Base-by-base conservation (phyloP, 306 rosid genomes). In the Ziziphus jujuba region DNA sequence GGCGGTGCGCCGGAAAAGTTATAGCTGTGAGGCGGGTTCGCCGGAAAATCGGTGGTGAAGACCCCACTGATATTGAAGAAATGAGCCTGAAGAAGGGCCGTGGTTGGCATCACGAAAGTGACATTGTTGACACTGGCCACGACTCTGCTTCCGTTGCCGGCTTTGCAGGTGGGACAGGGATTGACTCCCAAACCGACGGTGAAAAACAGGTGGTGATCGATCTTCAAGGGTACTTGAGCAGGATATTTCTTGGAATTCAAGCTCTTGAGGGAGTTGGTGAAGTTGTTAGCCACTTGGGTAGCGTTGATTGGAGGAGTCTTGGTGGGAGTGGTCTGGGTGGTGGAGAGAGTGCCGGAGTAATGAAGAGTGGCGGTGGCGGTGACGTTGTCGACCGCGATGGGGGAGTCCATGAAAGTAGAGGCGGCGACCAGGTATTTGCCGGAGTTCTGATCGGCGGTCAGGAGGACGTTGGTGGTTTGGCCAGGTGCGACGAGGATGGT, bases 361-460 rank as follows among this genome's bases (percentile, higher is more conserved):
- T 75, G 74, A 22, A 82, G 14, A 38, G 76, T 82, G 56, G 87
- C 87, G 11, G 81, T 82, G 5, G 81, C 87, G 20, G 84, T 82
- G 2, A 40, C 16, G n/a, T 82, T 82, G 54, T 82, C 87, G 4
- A 82, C 72, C 1, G 74, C 72, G 5, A 84, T 19, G 16, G 88
- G 88, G 2, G 88, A 56, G 51, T 84, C 85, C 85, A 84, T 61
- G 72, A 80, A 82, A 31, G 84, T 60, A 4, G 87, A 78, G n/a
- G 71, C 87, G 19, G 65, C 58, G 0, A 84, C 68, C n/a, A 84
- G 52, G 64, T 78, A 84, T 53, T 78, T 81, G 3, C 85, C 89
- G 11, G 81, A 52, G 58, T 75, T 78, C 66, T 81, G 66, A 59
- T 84, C 10, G 34, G 38, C 4, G 6, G 23, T 65, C 2, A 47